Conservation (phyloP, 805 yeast genomes). For the Starmerella roubikii region DNA sequence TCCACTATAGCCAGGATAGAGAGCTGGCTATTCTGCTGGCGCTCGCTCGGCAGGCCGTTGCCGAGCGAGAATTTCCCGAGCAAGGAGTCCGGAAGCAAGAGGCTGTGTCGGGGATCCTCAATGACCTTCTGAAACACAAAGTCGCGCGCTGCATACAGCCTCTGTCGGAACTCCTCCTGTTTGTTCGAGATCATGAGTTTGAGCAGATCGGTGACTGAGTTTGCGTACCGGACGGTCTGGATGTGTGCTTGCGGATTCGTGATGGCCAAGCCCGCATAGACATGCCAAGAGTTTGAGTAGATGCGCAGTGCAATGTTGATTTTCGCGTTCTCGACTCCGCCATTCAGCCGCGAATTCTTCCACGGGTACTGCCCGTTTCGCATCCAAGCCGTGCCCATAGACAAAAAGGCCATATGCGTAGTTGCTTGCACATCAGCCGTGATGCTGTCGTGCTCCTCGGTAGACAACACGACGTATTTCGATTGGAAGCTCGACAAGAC, state of each 20-base stretch:
- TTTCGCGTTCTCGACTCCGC: conserved; percentile 93
- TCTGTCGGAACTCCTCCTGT: conserved; percentile 39
- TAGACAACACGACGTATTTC: conserved; percentile 60
- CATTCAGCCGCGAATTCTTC: conserved; percentile 69
- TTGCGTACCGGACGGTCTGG: conserved; percentile 81
- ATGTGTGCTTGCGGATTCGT: conserved; percentile 89
- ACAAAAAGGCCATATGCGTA: conserved; percentile 91
- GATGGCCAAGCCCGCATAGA: conserved; percentile 92
- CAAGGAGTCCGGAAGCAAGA: conserved; percentile 63
- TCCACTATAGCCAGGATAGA: conserved; percentile 85
- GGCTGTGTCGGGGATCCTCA: conserved; percentile 36
- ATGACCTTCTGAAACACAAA: conserved; percentile 58
- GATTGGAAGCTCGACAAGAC: conserved; percentile 65
- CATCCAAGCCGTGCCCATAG: conserved; percentile 97
- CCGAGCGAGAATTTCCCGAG: conserved; percentile 69
- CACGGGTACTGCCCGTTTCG: conserved; percentile 76
- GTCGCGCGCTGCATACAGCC: conserved; percentile 55
- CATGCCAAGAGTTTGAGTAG: conserved; percentile 92
- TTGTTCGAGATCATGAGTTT: conserved; percentile 67
- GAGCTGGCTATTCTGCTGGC: conserved; percentile 69
- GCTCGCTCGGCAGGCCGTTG: conserved; percentile 43
- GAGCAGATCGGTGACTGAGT: conserved; percentile 68
- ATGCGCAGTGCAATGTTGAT: conserved; percentile 85
- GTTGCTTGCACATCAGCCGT: conserved; percentile 99
- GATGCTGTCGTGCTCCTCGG: conserved; percentile 82